Base-by-base conservation (phyloP, 1,284 basidiomycete genomes). In the Fomitopsis schrenkii region DNA sequence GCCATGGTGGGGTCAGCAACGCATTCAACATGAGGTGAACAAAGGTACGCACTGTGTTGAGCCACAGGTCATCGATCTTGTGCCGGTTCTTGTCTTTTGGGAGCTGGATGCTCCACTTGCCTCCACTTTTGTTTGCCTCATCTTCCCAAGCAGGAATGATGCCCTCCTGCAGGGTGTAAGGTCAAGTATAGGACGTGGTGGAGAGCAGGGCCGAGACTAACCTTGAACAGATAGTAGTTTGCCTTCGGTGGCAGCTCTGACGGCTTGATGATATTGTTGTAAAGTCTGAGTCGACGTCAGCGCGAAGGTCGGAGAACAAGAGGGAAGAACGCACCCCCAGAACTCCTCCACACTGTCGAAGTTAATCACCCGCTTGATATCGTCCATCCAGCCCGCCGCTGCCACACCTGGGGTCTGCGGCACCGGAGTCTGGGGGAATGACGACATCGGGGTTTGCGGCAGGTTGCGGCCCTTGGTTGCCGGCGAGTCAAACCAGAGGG, bases 181-280 rank as follows among this genome's bases (percentile, higher is more conserved):
- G 40, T 35, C 30, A 59, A 41, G 28, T 35, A 48, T 33, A 45
- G 22, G 36, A 38, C 26, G 42, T 8, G 67, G 48, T 50, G 48
- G 28, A 33, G 28, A 33, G 26, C 61, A 40, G 4, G 12, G 9
- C 22, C 7, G 33, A 17, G 19, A 41, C 71, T 17, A 19, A 84
- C 90, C 83, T 98, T 98, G 88, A 99, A 99, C 63, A 99, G 83
- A 80, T 99, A 99, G 77, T 99, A 99, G 76, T 99, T 99, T 41
- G 96, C 95, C 79, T 96, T 98, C 77, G 90, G 88, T 41, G 95
- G 95, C 68, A 99, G 81, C 71, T 90, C 86, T 26, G 94, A 96
- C n/a, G 97, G 97, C 19, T 95, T 93, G 36, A 99, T 90, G 70
- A 99, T 96, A 79, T 98, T 98, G 79, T 98, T 97, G 80, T 98